Percentiles rank a stretch among this genome's conserved stretches.
Conservation (phyloP, 306 rosid genomes). For the Echinosophora koreensis region DNA sequence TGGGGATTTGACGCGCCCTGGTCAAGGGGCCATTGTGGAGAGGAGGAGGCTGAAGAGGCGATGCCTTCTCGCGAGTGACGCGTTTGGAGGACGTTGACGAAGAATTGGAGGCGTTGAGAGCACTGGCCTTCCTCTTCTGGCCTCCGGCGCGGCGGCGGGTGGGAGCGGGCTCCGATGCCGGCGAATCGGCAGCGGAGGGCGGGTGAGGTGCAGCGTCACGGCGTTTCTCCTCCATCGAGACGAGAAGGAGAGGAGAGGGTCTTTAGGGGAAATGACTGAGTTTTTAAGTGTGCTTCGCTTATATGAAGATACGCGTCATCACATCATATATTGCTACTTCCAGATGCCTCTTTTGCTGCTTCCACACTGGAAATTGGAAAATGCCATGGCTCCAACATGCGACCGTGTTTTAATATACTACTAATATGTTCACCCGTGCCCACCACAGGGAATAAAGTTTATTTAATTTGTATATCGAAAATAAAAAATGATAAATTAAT, state of each 20-base stretch:
- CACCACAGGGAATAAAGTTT: too few species aligned
- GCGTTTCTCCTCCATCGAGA: conserved; percentile 85
- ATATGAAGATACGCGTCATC: conserved; percentile 32
- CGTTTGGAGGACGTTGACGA: conserved; percentile 84
- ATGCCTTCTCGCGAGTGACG: conserved; percentile 74
- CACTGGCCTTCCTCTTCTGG: conserved; percentile 71
- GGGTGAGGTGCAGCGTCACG: conserved; percentile 60
- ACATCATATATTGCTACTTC: conserved; percentile 1
- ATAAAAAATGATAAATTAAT: too few species aligned
- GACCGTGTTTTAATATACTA: too few species aligned
- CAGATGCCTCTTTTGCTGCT: conserved; percentile 5
- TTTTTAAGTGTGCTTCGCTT: conserved; percentile 12
- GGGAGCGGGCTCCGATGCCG: conserved; percentile 67
- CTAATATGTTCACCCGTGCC: too few species aligned
- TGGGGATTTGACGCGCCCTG: conserved; percentile 90
- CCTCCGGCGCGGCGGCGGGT: conserved; percentile 79
- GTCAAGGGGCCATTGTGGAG: conserved; percentile 89
- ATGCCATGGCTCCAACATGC: not conserved
- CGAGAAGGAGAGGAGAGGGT: not conserved
- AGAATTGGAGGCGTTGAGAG: conserved; percentile 56
- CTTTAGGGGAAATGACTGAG: not conserved
- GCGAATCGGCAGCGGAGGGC: conserved; percentile 57
- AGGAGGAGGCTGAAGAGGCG: conserved; percentile 58
- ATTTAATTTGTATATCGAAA: too few species aligned
- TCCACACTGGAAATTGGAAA: not conserved